These are phyloP conservation scores for Oryza brachyantha DNA, from an alignment of 176 grass and related monocot genomes.

Conservation along the genomic window DNA sequence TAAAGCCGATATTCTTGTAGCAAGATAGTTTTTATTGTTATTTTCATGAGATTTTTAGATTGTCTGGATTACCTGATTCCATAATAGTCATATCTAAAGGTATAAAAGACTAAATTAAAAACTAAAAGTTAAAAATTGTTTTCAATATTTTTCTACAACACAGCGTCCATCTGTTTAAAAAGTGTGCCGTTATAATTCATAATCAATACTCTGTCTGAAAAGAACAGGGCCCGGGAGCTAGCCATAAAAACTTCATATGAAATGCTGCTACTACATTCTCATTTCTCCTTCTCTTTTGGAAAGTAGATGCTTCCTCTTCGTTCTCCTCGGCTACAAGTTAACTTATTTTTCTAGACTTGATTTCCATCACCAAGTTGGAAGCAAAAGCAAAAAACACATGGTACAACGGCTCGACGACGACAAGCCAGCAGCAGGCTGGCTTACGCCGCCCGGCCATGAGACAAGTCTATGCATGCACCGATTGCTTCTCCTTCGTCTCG, in stretches of 20 bases:
- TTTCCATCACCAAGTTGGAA: conserved; percentile 13
- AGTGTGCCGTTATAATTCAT: too few relatives aligned
- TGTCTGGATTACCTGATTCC: too few relatives aligned
- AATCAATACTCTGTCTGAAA: too few relatives aligned
- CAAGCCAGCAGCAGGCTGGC: neutral
- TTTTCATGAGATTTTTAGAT: too few relatives aligned
- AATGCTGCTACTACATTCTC: conserved; percentile 8
- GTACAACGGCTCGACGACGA: conserved; percentile 23
- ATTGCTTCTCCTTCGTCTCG: neutral
- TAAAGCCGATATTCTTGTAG: too few relatives aligned
- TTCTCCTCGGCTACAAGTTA: conserved; percentile 1
- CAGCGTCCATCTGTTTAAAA: too few relatives aligned
- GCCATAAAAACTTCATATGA: neutral
- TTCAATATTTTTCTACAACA: too few relatives aligned
- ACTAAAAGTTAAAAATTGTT: too few relatives aligned
- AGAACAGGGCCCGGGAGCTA: neutral
- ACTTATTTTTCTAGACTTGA: conserved; percentile 36
- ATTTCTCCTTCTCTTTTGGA: neutral
- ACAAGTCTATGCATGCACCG: neutral
- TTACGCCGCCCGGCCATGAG: conserved; percentile 15
- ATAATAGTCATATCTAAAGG: too few relatives aligned
- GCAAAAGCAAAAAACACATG: conserved; percentile 9
- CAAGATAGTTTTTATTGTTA: too few relatives aligned
- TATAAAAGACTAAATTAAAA: too few relatives aligned
- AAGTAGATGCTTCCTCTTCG: conserved; percentile 6